These are phyloP conservation scores for Kondoa subrosea DNA, from an alignment of 768 basidiomycete species.

Conservation along the genomic window DNA sequence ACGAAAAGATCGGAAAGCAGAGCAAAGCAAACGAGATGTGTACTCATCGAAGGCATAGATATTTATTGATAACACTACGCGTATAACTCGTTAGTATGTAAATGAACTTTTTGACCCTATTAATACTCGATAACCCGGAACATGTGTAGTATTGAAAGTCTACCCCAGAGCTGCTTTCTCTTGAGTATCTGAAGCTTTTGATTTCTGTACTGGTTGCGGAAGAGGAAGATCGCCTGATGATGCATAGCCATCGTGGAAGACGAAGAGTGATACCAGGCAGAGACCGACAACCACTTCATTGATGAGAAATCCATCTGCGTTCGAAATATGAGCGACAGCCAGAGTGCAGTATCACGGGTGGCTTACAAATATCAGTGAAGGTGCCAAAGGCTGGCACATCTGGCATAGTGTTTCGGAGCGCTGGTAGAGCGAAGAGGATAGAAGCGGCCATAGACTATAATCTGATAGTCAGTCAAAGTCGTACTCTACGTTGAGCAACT, in stretches of 20 bases:
- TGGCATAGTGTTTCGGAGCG: not conserved
- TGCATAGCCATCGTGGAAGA: not conserved
- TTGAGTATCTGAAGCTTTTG: not conserved
- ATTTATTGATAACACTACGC: not conserved
- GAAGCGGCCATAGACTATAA: not conserved
- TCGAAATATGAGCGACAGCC: not conserved
- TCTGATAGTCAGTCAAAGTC: not conserved
- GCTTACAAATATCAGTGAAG: not conserved
- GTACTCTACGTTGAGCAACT: too few species aligned
- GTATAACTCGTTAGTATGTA: not conserved
- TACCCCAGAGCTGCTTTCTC: too few species aligned
- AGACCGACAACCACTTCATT: not conserved
- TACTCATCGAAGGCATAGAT: not conserved
- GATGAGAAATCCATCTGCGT: not conserved
- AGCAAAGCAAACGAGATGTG: not conserved
- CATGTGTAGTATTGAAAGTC: too few species aligned
- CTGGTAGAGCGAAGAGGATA: not conserved
- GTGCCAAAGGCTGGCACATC: not conserved
- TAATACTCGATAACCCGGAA: too few species aligned
- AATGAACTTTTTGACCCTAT: too few species aligned
- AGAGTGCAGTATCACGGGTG: not conserved
- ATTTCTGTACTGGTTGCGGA: not conserved
- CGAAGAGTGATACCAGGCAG: not conserved
- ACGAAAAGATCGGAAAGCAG: not conserved
- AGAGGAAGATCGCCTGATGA: not conserved